These are phyloP conservation scores for Ilyonectria robusta DNA, from an alignment of 2,329 filamentous ascomycete species.

Conservation along the genomic window DNA sequence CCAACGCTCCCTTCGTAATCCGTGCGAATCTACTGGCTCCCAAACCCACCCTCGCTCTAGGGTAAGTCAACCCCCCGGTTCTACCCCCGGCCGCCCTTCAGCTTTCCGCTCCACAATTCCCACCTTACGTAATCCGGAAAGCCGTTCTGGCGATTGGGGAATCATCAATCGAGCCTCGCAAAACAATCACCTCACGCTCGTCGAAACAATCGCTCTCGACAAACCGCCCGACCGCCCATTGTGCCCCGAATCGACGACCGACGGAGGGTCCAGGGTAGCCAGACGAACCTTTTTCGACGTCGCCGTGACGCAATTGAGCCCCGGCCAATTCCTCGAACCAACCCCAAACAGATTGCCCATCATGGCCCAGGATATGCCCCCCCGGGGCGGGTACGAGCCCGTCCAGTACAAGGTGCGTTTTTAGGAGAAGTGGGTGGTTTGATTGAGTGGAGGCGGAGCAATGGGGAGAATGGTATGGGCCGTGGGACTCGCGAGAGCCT, in stretches of 20 bases:
- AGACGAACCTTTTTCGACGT: slow-evolving; percentile 18
- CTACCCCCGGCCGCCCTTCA: slow-evolving; percentile 22
- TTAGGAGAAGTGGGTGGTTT: neutral
- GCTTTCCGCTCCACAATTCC: slow-evolving; percentile 10
- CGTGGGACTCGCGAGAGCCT: neutral
- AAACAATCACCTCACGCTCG: slow-evolving; percentile 49
- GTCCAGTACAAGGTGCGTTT: slow-evolving; percentile 92
- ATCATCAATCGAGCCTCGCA: slow-evolving; percentile 31
- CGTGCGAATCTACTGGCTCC: slow-evolving; percentile 34
- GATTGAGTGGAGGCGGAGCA: neutral
- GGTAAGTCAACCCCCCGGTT: slow-evolving; percentile 19
- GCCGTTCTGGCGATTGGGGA: slow-evolving; percentile 29
- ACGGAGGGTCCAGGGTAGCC: slow-evolving; percentile 20
- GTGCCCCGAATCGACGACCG: slow-evolving; percentile 25
- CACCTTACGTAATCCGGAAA: slow-evolving; percentile 45
- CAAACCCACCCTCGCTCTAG: slow-evolving; percentile 8
- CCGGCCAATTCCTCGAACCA: slow-evolving; percentile 20
- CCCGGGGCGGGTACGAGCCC: slow-evolving; percentile 91
- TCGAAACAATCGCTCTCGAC: slow-evolving; percentile 16
- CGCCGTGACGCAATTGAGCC: slow-evolving; percentile 37
- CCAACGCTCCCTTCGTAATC: slow-evolving; percentile 31
- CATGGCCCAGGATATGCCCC: slow-evolving; percentile 99
- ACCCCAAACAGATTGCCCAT: slow-evolving; percentile 55
- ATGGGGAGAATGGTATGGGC: neutral
- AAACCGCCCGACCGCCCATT: slow-evolving; percentile 19